Base-by-base conservation (phyloP, 2,329 filamentous ascomycete genomes). In the Parasarocladium wereldwijsianum region DNA sequence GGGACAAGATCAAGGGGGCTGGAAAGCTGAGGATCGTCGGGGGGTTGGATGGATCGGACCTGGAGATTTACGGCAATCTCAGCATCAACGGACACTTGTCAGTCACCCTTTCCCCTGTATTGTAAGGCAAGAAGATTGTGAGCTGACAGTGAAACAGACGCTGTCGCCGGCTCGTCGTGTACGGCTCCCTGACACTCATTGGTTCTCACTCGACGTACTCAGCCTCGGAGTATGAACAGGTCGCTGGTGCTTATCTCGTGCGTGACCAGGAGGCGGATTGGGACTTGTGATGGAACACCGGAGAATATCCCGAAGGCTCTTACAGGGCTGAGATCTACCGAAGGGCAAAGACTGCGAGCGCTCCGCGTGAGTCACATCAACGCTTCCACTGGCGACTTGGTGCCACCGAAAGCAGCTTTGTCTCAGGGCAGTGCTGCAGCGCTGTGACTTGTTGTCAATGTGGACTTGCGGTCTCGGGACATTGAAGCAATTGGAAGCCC, bases 31-130 rank as follows among this genome's bases (percentile, higher is more conserved):
- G 47, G 29, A 40, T 64, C 15, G 45, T 48, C 8, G 61, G 61
- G 5, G 54, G 47, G 15, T 43, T 61, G 6, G 52, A 63, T 22
- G 58, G 51, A 8, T 43, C 49, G 4, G 54, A 57, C 17, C 41
- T 65, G 12, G 59, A 64, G 34, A 56, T 65, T 9, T 65, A 60
- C 41, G 61, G 61, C 6, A 57, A 58, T 29, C 42, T 63, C 24
- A 55, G 44, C 24, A 54, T 64, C 34, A 53, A 55, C 8, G 61
- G 61, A 29, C 55, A 52, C 34, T 36, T 64, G 60, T 63, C 37
- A 40, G 48, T 49, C 6, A 16, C 2, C n/a, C 14, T n/a, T 5
- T 13, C 29, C 17, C 16, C 17, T n/a, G 3, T 15, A 11, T 6
- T 20, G 4, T 14, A 14, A 19, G 18, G n/a, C 17, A n/a, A n/a